Evolutionary conservation across 352 stramenopile species (phyloP).

Genomic region (Phytophthora meadii): DNA sequence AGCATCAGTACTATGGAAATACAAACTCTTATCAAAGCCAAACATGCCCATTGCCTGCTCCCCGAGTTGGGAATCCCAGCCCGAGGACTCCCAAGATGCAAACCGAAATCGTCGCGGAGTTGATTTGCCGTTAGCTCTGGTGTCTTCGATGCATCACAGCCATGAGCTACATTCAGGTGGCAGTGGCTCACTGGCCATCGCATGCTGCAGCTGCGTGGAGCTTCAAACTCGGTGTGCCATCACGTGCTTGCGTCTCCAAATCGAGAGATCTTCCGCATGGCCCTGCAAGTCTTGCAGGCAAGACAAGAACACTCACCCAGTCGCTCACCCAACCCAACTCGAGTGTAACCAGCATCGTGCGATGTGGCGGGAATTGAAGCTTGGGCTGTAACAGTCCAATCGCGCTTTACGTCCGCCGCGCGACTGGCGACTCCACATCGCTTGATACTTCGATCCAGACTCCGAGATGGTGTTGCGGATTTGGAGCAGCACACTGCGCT

Average conservation of each 20-base stretch:
- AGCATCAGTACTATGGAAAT: constrained; percentile 44
- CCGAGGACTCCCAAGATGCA: no score
- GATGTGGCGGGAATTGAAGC: not conserved
- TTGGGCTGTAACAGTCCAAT: constrained; percentile 30
- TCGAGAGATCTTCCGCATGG: constrained; percentile 32
- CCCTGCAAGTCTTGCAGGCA: not conserved
- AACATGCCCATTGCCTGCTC: not conserved
- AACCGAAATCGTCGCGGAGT: not conserved
- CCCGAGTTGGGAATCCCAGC: not conserved
- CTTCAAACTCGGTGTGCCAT: constrained; percentile 25
- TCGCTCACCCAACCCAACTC: constrained; percentile 15
- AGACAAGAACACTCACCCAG: constrained; percentile 14
- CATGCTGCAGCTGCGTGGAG: constrained; percentile 25
- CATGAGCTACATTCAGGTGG: constrained; percentile 9
- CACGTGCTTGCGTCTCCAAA: constrained; percentile 41
- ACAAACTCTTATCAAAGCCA: constrained; percentile 29
- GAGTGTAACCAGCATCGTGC: constrained; percentile 4
- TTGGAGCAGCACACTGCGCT: constrained; percentile 1
- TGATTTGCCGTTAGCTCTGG: constrained; percentile 6
- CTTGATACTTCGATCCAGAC: constrained; percentile 44
- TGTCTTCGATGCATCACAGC: not conserved
- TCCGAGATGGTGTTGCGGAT: constrained; percentile 22
- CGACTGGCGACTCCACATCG: constrained; percentile 43
- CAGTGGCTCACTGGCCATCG: constrained; percentile 8
- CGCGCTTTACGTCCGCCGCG: not conserved